Evolutionary conservation across 768 basidiomycete genomes (phyloP).

Genomic region (Termitomyces sp.): DNA sequence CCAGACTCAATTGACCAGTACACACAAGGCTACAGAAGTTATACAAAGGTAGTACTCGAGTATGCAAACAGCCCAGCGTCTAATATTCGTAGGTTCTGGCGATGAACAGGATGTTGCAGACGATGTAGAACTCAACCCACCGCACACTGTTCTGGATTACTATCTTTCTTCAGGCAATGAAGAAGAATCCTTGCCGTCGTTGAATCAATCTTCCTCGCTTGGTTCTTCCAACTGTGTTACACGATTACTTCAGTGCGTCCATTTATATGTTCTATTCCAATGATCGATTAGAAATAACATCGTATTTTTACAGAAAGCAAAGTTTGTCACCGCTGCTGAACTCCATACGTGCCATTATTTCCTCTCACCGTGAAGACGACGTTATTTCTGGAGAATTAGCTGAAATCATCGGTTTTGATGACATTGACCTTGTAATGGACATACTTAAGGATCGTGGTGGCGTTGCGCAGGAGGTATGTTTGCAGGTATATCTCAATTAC

Average conservation of each 20-base stretch:
- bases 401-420: constrained; percentile 81
- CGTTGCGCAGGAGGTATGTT: constrained; percentile 33
- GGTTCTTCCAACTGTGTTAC: constrained; percentile 9
- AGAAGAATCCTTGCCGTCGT: background rate
- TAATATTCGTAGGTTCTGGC: constrained; percentile 4
- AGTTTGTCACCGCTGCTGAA: constrained; percentile 22
- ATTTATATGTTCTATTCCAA: background rate
- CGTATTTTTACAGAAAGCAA: constrained; percentile 19
- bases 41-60: constrained; percentile 1
- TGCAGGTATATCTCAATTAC: background rate
- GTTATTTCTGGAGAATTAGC: constrained; percentile 73
- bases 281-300: background rate
- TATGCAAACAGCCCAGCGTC: background rate
- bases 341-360: constrained; percentile 35
- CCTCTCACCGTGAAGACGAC: constrained; percentile 51
- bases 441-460: constrained; percentile 54
- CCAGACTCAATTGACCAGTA: background rate
- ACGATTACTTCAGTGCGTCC: constrained; percentile 22
- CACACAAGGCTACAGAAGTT: constrained; percentile 8
- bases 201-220: background rate
- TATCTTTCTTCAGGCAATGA: constrained; percentile 11
- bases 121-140: constrained; percentile 14
- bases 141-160: constrained; percentile 28
- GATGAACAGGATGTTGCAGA: constrained; percentile 8
- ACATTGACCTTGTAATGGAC: constrained; percentile 72